These are phyloP conservation scores for Bisporella sp. DNA, from an alignment of 2,329 filamentous ascomycete genomes.

Conservation along the genomic window DNA sequence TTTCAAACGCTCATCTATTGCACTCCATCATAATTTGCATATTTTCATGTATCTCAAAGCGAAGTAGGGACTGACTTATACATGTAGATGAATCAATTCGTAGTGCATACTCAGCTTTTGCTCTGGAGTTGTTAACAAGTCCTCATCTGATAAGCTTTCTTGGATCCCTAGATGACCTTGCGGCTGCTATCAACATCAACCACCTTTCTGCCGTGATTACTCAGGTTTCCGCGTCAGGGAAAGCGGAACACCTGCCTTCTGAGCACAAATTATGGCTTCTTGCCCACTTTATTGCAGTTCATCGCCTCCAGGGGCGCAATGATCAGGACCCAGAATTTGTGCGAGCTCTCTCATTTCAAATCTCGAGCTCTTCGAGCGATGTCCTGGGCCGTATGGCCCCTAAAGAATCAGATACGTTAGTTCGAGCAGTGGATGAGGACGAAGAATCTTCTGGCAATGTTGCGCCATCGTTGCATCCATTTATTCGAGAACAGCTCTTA, in stretches of 20 bases:
- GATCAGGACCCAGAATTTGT: constrained; percentile 37
- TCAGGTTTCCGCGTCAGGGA: constrained; percentile 14
- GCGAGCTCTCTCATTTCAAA: constrained; percentile 44
- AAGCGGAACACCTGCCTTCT: constrained; percentile 13
- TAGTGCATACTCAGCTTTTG: constrained; percentile 22
- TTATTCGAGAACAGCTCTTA: constrained; percentile 58
- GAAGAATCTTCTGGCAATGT: constrained; percentile 16
- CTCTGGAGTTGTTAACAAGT: constrained; percentile 24
- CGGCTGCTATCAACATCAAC: constrained; percentile 17
- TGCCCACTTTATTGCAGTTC: constrained; percentile 58
- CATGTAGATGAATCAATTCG: constrained; percentile 12
- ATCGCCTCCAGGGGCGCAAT: constrained; percentile 31
- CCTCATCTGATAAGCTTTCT: constrained; percentile 19
- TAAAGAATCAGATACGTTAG: constrained; percentile 36
- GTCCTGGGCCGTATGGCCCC: constrained; percentile 40
- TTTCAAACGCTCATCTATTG: background rate
- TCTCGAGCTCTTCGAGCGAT: constrained; percentile 44
- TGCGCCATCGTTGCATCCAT: constrained; percentile 36
- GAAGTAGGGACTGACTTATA: constrained; percentile 4
- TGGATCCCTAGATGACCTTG: constrained; percentile 17
- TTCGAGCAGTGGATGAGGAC: constrained; percentile 17
- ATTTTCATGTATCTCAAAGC: too few species aligned
- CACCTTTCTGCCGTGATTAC: constrained; percentile 22
- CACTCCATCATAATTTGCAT: background rate
- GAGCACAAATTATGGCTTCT: constrained; percentile 53